These are phyloP conservation scores for Cylindrodendrum hubeiense DNA, from an alignment of 2,329 filamentous ascomycete genomes.

Conservation along the genomic window DNA sequence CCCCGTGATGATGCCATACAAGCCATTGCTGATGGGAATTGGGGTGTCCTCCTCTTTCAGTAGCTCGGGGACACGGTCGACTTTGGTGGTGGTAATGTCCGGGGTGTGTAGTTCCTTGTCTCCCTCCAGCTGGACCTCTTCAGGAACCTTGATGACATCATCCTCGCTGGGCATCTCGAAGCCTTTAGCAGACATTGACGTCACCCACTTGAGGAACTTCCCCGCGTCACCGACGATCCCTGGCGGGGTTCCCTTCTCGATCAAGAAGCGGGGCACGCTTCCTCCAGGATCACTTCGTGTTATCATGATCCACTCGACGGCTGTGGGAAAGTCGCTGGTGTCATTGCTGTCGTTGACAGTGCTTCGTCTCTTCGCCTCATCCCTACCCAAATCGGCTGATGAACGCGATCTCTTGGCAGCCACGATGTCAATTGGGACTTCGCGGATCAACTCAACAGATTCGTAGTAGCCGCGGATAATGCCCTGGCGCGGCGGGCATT, in stretches of 20 bases:
- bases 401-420: conserved; percentile 49
- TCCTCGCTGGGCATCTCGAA: conserved; percentile 44
- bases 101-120: conserved; percentile 17
- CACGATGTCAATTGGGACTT: conserved; percentile 72
- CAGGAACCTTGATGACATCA: conserved; percentile 17
- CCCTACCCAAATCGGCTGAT: conserved; percentile 46
- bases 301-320: conserved; percentile 92
- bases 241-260: conserved; percentile 87
- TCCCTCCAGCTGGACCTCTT: conserved; percentile 9
- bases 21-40: conserved; percentile 57
- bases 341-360: conserved; percentile 29
- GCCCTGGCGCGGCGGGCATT: conserved; percentile 76
- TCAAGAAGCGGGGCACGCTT: conserved; percentile 88
- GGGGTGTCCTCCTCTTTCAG: conserved; percentile 44
- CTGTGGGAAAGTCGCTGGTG: conserved; percentile 51
- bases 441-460: conserved; percentile 90
- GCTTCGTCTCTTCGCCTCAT: conserved; percentile 43
- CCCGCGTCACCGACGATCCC: conserved; percentile 83
- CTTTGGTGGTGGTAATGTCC: conserved; percentile 50
- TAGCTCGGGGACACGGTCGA: conserved; percentile 32
- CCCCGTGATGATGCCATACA: conserved; percentile 68
- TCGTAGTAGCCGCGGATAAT: conserved; percentile 90
- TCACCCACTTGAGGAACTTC: conserved; percentile 84
- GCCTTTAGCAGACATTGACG: conserved; percentile 53
- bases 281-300: conserved; percentile 90